Evolutionary conservation across 163 green algal genomes (phyloP).

Genomic region (Coccomyxa subellipsoidea): DNA sequence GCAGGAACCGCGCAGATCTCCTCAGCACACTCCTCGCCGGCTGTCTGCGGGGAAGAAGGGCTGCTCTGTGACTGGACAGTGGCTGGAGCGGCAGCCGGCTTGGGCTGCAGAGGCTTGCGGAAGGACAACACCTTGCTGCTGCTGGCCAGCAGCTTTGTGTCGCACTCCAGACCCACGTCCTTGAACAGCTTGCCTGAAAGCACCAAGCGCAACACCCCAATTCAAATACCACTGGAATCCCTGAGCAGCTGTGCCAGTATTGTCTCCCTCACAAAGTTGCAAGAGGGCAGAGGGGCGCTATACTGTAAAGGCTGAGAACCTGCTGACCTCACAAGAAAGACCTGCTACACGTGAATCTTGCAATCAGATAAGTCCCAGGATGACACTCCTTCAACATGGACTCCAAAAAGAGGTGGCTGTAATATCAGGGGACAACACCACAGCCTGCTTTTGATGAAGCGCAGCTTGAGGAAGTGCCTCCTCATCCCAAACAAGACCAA

Average conservation of each 20-base stretch:
- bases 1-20: neutral
- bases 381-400: too few relatives aligned
- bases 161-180: conserved; percentile 52
- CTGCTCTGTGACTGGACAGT: neutral
- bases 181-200: conserved; percentile 53
- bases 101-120: conserved; percentile 43
- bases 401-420: neutral
- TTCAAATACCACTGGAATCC: too few relatives aligned
- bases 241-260: too few relatives aligned
- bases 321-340: too few relatives aligned
- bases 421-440: neutral
- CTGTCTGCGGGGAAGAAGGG: neutral
- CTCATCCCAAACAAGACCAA: too few relatives aligned
- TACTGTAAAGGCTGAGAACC: too few relatives aligned
- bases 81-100: neutral
- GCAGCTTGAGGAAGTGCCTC: too few relatives aligned
- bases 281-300: too few relatives aligned
- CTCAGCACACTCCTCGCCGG: neutral
- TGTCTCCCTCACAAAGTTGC: too few relatives aligned
- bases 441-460: too few relatives aligned
- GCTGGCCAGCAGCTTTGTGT: conserved; percentile 62
- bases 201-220: neutral
- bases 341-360: too few relatives aligned
- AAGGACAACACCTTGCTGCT: conserved; percentile 75
- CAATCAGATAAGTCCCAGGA: too few relatives aligned